Evolutionary conservation across 495 filamentous ascomycete genomes (phyloP).

Genomic region (Pseudevernia furfuracea): DNA sequence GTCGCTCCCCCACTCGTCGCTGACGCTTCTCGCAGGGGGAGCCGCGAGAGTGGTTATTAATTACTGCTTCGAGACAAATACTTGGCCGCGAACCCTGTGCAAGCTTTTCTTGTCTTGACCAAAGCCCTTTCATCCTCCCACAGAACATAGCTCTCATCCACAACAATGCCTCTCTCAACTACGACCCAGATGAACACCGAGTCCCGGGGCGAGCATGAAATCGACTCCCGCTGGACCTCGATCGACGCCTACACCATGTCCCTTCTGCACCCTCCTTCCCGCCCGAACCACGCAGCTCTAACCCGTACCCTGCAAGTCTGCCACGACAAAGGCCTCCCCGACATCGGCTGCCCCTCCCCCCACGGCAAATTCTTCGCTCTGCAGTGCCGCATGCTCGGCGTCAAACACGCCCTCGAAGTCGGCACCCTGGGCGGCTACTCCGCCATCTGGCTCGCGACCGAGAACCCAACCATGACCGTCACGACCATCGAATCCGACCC

Average conservation of each 20-base stretch:
- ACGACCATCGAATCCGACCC: conserved; percentile 42
- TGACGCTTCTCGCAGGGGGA: too few relatives aligned
- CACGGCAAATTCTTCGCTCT: conserved; percentile 41
- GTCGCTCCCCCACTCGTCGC: too few relatives aligned
- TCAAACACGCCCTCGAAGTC: conserved; percentile 42
- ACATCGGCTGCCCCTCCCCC: conserved; percentile 35
- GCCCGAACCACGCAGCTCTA: conserved; percentile 10
- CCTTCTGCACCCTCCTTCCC: conserved; percentile 15
- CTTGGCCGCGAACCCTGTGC: not conserved
- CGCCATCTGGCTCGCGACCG: conserved; percentile 43
- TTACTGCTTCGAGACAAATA: not conserved
- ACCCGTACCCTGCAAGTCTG: conserved; percentile 11
- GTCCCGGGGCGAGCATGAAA: not conserved
- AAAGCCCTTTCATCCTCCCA: not conserved
- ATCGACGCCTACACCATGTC: conserved; percentile 19
- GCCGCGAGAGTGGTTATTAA: too few relatives aligned
- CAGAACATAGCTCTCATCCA: not conserved
- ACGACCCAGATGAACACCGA: not conserved
- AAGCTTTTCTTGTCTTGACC: not conserved
- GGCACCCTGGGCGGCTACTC: conserved; percentile 48
- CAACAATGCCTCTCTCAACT: not conserved
- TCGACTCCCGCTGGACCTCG: conserved; percentile 18
- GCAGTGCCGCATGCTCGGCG: conserved; percentile 30
- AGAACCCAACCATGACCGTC: conserved; percentile 31
- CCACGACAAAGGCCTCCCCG: conserved; percentile 8